Base-by-base conservation (phyloP, 2,329 filamentous ascomycete genomes). In the Phyllosticta citrichinensis region DNA sequence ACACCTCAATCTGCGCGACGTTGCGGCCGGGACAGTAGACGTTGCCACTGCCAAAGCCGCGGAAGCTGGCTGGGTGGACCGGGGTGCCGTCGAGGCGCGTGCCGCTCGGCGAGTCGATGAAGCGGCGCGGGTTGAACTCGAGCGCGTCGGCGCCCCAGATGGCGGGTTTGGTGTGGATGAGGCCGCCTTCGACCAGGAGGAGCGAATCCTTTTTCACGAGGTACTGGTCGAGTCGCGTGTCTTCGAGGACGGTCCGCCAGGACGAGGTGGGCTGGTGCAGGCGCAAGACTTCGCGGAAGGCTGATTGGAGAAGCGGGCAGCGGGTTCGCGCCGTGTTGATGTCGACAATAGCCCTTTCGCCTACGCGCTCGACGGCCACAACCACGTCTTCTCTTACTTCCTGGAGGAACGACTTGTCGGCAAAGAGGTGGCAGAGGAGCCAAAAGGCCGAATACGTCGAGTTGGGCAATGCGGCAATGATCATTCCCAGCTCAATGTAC, bases 151-250 rank as follows among this genome's bases (percentile, higher is more conserved):
- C 64, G 3, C 79, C 79, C 79, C 78, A 81, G 58, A 80, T 73
- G 0, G 68, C 64, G 8, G 65, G 58, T 20, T 77, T 71, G 2
- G 68, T 65, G 62, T 81, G 79, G 14, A 79, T 73, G 4, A 78
- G 71, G 10, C 74, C 73, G 12, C 74, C 74, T 0, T 75, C 73
- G 33, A 81, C 74, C 64, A 80, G 77, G 5, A 81, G 71, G 1
- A 79, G 64, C 4, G 71, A 68, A 20, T 71, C 72, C 51, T 76
- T 76, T 57, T 74, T 73, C 19, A 81, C 69, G 0, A 87, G 68
- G 35, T 77, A 73, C 1, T 80, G 75, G 68, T 83, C 85, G 69
- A 3, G 75, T 65, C 75, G 59, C 1, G 75, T 77, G 55, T 81
- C 79, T 47, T 71, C 64, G 14, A 71, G 64, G n/a, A 80, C 74